Evolutionary conservation across 495 filamentous ascomycete genomes (phyloP).

Genomic region (Terfezia claveryi): DNA sequence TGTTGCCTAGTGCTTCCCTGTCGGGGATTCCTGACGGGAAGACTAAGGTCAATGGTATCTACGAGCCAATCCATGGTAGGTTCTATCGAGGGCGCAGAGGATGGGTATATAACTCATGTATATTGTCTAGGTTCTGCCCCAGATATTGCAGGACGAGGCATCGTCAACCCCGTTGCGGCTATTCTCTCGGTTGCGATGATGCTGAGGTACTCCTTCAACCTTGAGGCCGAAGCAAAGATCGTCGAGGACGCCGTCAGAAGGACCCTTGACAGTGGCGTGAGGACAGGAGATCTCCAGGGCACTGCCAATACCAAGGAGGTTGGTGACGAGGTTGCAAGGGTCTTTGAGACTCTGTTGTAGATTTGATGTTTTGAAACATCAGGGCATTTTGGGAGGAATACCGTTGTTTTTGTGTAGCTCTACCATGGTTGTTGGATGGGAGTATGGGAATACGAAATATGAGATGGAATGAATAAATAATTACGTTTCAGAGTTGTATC

Average conservation of each 20-base stretch:
- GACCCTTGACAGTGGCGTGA: conserved; percentile 50
- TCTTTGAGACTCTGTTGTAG: conserved; percentile 32
- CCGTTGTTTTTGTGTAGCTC: no score
- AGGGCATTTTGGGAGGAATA: no score
- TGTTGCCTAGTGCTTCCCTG: conserved; percentile 76
- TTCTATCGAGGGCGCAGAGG: conserved; percentile 16
- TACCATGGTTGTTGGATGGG: no score
- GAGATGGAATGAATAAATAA: no score
- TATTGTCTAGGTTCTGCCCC: conserved; percentile 31
- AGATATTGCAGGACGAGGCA: conserved; percentile 65
- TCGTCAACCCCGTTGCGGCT: conserved; percentile 68
- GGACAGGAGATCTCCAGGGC: conserved; percentile 65
- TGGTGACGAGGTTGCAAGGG: conserved; percentile 57
- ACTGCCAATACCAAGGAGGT: conserved; percentile 48
- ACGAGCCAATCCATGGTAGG: conserved; percentile 86
- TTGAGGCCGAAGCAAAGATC: conserved; percentile 45
- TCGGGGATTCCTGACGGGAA: conserved; percentile 62
- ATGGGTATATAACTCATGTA: conserved; percentile 2
- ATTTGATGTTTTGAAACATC: no score
- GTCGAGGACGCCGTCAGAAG: conserved; percentile 63
- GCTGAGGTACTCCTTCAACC: conserved; percentile 68
- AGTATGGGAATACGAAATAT: no score
- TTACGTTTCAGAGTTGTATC: no score
- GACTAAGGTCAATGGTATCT: conserved; percentile 66
- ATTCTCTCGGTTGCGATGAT: conserved; percentile 81